Evolutionary conservation across 2,329 filamentous ascomycete species (phyloP).

Genomic region (Phyllosticta citriasiana): DNA sequence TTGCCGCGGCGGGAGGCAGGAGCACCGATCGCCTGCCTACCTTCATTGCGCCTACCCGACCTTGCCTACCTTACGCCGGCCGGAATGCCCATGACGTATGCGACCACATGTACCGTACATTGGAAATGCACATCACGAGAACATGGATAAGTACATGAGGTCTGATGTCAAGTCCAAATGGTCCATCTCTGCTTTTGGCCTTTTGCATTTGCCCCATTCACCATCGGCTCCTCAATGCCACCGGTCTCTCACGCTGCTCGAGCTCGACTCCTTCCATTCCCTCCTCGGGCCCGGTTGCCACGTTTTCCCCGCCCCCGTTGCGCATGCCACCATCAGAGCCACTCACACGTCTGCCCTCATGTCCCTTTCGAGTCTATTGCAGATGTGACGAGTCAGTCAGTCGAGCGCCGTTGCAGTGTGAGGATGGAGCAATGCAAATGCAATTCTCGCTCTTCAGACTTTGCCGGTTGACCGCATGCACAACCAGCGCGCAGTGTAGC

Average conservation of each 20-base stretch:
- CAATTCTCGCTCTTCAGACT: constrained; percentile 27
- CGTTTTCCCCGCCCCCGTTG: not conserved
- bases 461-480: constrained; percentile 41
- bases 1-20: not conserved
- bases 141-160: no score
- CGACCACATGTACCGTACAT: not conserved
- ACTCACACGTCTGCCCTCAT: not conserved
- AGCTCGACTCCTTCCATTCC: not conserved
- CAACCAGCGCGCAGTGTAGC: constrained; percentile 35
- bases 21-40: not conserved
- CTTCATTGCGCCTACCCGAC: no score
- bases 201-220: not conserved
- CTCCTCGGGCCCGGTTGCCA: not conserved
- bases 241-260: not conserved
- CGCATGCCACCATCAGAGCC: not conserved
- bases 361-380: constrained; percentile 1
- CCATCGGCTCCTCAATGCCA: not conserved
- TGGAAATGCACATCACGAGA: no score
- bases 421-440: not conserved
- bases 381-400: constrained; percentile 10
- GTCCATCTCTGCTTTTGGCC: not conserved
- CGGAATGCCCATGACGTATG: not conserved
- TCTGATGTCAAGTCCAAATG: not conserved
- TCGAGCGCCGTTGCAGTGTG: not conserved
- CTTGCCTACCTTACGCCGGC: no score